Evolutionary conservation across 345 rosid genomes (phyloP).

Genomic region (Brassica carinata): DNA sequence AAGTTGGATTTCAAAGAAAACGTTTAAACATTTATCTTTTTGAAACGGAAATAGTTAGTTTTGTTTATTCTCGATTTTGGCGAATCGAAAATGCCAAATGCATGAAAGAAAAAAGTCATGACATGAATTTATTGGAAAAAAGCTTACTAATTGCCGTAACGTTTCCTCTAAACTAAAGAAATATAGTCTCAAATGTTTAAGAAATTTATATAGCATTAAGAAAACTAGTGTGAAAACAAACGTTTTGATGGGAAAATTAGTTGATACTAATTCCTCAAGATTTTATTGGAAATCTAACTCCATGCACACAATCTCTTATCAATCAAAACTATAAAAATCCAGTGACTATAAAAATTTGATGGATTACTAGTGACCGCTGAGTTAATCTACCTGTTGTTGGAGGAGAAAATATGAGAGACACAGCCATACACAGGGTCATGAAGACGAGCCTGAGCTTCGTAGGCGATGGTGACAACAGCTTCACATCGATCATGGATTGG

Average conservation of each 20-base stretch:
- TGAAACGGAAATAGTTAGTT: neutral
- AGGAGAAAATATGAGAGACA: constrained; percentile 64
- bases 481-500: constrained; percentile 61
- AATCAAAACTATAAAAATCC: neutral
- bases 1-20: neutral
- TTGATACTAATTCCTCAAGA: neutral
- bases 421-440: constrained; percentile 70
- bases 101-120: neutral
- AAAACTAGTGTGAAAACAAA: constrained; percentile 26
- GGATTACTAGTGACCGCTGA: neutral
- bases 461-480: constrained; percentile 63
- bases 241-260: neutral
- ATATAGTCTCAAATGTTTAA: neutral
- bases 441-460: constrained; percentile 68
- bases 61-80: neutral
- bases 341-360: neutral
- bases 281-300: neutral
- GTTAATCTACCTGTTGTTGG: constrained; percentile 58
- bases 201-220: neutral
- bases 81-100: constrained; percentile 16
- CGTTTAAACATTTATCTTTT: neutral
- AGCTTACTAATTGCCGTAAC: neutral
- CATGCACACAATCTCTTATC: constrained; percentile 11
- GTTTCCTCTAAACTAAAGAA: neutral
- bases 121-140: neutral